Base-by-base conservation (phyloP, 192 early-diverging fungal genomes). In the Coemansia sp. region DNA sequence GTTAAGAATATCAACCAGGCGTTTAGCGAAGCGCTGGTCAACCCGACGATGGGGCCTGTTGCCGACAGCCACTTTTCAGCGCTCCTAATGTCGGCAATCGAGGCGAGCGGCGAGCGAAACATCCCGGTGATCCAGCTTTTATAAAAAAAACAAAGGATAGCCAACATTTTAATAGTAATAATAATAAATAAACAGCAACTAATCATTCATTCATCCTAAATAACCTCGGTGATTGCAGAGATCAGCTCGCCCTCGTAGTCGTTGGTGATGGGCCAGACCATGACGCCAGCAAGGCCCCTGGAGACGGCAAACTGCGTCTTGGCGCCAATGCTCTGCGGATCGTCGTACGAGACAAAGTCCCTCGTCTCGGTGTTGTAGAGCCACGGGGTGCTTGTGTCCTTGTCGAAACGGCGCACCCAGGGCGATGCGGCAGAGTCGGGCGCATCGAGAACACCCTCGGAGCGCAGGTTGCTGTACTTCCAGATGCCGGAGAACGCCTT, bases 301-400 rank as follows among this genome's bases (percentile, higher is more conserved):
- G 69, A 54, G 19, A 74, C 68, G 4, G 80, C 80, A 42, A 71
- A 73, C 21, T 83, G 83, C 56, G 79, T 83, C 57, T 88, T 79
- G 0, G 84, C 83, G 45, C 87, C 88, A 16, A 86, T 67, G 39
- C 69, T 75, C 11, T 83, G 39, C 0, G 86, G 69, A 38, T 83
- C 72, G 68, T 92, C 90, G 69, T 92, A 93, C 0, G 90, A 89
- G 52, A 93, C 85, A 70, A 89, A 91, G 40, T 77, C 70, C 26
- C 63, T 84, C 5, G 81, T 91, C 0, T 65, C 64, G 3, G 77
- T 71, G 60, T 91, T 91, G 74, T 86, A 92, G 42, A 94, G 47
- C 89, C 90, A 92, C 11, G 93, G 92, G 0, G 91, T 91, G 26
- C 74, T 63, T 2, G 85, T 88, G 8, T 48, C 73, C 6, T 79